These are phyloP conservation scores for Protea cynaroides DNA, from an alignment of 164 flowering plant genomes.

Conservation along the genomic window DNA sequence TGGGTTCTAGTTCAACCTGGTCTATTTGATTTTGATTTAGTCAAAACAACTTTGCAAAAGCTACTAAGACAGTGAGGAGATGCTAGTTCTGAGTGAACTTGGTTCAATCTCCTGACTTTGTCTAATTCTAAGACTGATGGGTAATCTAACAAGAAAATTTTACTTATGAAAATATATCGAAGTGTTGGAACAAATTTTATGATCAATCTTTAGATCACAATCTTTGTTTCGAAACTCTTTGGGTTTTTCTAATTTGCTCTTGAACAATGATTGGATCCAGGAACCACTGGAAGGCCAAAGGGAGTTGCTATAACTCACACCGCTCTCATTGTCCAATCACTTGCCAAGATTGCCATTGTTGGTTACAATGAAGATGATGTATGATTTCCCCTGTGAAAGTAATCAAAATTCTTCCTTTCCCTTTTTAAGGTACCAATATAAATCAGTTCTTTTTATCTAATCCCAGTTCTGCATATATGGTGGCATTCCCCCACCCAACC, in stretches of 20 bases:
- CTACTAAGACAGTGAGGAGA: too few relatives aligned
- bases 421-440: not conserved
- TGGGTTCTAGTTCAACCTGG: too few relatives aligned
- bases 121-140: too few relatives aligned
- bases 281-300: slow-evolving; percentile 93
- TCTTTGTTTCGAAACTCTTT: too few relatives aligned
- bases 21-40: too few relatives aligned
- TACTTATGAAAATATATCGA: too few relatives aligned
- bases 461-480: too few relatives aligned
- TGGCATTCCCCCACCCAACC: too few relatives aligned
- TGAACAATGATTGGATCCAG: slow-evolving; percentile 20
- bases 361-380: slow-evolving; percentile 86
- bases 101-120: not conserved
- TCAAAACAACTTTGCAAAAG: too few relatives aligned
- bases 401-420: not conserved
- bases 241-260: too few relatives aligned
- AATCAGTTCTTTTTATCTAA: not conserved
- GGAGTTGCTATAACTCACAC: slow-evolving; percentile 76
- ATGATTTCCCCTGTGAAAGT: slow-evolving; percentile 18
- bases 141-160: too few relatives aligned
- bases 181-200: not conserved
- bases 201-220: too few relatives aligned
- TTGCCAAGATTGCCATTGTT: slow-evolving; percentile 78
- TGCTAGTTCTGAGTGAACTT: not conserved
- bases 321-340: slow-evolving; percentile 76